These are phyloP conservation scores for Cystobasidium pallidum DNA, from an alignment of 1,284 basidiomycete species.

Conservation along the genomic window DNA sequence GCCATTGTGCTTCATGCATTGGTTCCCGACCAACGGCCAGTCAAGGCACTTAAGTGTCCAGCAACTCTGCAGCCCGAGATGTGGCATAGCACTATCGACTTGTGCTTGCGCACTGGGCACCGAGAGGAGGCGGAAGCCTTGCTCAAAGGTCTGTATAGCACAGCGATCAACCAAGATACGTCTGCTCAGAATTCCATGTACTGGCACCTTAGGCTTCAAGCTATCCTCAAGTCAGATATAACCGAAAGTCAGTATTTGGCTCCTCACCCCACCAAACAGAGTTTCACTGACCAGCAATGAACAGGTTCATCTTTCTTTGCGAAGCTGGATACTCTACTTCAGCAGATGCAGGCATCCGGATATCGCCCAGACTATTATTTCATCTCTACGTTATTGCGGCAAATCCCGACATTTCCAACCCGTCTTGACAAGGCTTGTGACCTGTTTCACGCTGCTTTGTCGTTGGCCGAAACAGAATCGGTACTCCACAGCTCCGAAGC, in stretches of 20 bases:
- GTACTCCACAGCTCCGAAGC: not conserved
- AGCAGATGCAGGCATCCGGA: not conserved
- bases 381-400: not conserved
- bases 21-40: no score
- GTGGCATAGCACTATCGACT: not conserved
- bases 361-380: slow-evolving; percentile 13
- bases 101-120: slow-evolving; percentile 5
- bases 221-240: not conserved
- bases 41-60: not conserved
- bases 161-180: no score
- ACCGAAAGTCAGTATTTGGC: not conserved
- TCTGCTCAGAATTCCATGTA: not conserved
- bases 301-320: not conserved
- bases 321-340: slow-evolving; percentile 1
- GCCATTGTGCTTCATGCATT: not conserved
- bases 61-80: not conserved
- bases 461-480: not conserved
- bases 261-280: not conserved
- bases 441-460: slow-evolving; percentile 10
- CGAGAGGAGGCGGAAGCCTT: not conserved
- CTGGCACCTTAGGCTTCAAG: slow-evolving; percentile 2
- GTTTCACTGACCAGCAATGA: not conserved
- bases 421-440: slow-evolving; percentile 11
- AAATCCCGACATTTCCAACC: slow-evolving; percentile 6
- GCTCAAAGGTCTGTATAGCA: not conserved